Conservation (phyloP, 768 basidiomycete genomes). For the Galerina marginata region DNA sequence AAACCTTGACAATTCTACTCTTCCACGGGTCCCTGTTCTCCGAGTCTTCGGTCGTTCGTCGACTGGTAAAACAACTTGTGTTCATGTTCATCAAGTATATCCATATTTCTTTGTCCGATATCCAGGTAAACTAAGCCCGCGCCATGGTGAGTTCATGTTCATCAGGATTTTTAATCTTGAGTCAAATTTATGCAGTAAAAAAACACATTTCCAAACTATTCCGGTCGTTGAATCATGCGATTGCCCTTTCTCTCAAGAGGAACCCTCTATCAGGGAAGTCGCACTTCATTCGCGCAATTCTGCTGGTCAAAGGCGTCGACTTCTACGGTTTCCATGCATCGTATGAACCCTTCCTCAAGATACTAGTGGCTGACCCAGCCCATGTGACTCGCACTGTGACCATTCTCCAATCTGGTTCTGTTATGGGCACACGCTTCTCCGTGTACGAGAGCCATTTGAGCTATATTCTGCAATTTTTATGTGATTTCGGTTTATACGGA, state of each 20-base stretch:
- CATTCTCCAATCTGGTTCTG: conserved; percentile 79
- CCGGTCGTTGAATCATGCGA: conserved; percentile 82
- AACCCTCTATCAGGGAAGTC: conserved; percentile 64
- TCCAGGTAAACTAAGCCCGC: conserved; percentile 63
- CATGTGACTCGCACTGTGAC: conserved; percentile 72
- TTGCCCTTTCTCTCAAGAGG: conserved; percentile 80
- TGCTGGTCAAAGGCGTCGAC: conserved; percentile 91
- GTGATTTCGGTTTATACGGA: conserved; percentile 93
- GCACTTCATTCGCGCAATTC: conserved; percentile 73
- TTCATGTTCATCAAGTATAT: conserved; percentile 92
- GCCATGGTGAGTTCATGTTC: conserved; percentile 51
- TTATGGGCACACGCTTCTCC: conserved; percentile 79
- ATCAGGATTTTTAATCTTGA: not conserved
- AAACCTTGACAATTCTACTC: conserved; percentile 63
- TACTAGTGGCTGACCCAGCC: conserved; percentile 75
- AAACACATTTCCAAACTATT: conserved; percentile 71
- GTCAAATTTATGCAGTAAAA: conserved; percentile 58
- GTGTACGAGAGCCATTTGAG: conserved; percentile 92
- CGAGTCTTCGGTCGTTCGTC: conserved; percentile 89
- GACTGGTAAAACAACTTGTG: conserved; percentile 75
- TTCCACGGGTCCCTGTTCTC: conserved; percentile 77
- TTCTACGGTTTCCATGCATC: conserved; percentile 94
- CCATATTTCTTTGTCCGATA: conserved; percentile 95
- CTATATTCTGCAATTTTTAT: conserved; percentile 89
- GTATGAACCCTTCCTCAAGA: conserved; percentile 88